Evolutionary conservation across 495 filamentous ascomycete genomes (phyloP).

Genomic region (Tuber melanosporum): DNA sequence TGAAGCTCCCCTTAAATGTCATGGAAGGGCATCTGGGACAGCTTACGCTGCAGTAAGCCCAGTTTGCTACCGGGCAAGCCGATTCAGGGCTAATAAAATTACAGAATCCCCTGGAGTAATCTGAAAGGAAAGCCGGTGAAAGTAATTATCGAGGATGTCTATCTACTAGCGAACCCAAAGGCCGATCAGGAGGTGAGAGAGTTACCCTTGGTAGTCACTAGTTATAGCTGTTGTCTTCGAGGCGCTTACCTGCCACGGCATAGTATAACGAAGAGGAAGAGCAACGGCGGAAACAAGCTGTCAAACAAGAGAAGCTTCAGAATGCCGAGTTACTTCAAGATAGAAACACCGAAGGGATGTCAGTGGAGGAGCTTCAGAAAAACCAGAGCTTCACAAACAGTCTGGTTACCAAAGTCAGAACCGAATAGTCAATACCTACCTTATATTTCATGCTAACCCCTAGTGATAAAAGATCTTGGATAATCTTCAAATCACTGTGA

Average conservation of each 20-base stretch:
- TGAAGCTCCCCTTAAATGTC: conserved; percentile 91
- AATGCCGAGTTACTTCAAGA: conserved; percentile 92
- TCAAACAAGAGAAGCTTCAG: conserved; percentile 97
- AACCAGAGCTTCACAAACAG: conserved; percentile 95
- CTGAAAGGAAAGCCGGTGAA: conserved; percentile 86
- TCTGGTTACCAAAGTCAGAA: conserved; percentile 63
- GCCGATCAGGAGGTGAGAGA: conserved; percentile 64
- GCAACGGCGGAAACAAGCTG: conserved; percentile 64
- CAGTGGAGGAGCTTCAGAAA: conserved; percentile 85
- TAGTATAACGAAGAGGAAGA: conserved; percentile 86
- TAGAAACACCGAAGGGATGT: conserved; percentile 84
- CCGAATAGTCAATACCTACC: not conserved
- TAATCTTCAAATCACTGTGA: conserved; percentile 93
- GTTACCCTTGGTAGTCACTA: not conserved
- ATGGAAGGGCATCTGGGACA: conserved; percentile 88
- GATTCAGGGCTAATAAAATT: not conserved
- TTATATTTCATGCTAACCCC: conserved; percentile 13
- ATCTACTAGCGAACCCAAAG: conserved; percentile 83
- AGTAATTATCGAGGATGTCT: conserved; percentile 94
- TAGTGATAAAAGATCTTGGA: conserved; percentile 62
- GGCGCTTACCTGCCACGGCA: conserved; percentile 7
- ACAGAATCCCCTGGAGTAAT: conserved; percentile 90
- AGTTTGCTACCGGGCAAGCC: not conserved
- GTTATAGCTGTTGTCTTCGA: not conserved
- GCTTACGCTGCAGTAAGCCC: conserved; percentile 58